A percentile compares a stretch with the other conserved stretches of the same genome.
These are phyloP conservation scores for Schizophyllum commune DNA, from an alignment of 1,284 basidiomycete genomes.

Conservation along the genomic window DNA sequence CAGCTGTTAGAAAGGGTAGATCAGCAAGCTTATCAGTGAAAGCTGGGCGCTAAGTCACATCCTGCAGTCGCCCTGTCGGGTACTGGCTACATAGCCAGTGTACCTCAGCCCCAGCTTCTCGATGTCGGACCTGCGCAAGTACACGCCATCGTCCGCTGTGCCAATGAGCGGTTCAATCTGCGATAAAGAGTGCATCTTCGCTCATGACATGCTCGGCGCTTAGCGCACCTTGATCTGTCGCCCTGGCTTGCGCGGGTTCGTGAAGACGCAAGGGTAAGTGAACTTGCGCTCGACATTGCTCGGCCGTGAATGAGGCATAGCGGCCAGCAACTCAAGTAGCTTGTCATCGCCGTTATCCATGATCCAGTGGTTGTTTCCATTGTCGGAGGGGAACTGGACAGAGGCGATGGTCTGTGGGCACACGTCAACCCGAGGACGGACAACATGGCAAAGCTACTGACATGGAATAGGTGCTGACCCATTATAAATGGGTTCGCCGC, in stretches of 20 bases:
- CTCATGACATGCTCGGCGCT: neutral
- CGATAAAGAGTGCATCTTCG: neutral
- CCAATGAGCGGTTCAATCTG: constrained; percentile 3
- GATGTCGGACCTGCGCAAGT: constrained; percentile 9
- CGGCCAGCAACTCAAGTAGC: neutral
- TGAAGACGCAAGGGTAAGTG: neutral
- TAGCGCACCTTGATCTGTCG: neutral
- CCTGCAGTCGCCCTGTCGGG: neutral
- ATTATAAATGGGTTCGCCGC: neutral
- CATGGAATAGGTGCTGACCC: neutral
- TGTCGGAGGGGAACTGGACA: neutral
- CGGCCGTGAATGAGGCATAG: neutral
- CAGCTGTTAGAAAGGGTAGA: no score
- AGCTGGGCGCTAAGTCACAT: neutral
- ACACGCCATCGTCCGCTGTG: neutral
- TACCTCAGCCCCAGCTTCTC: constrained; percentile 7
- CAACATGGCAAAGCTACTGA: neutral
- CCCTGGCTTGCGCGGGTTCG: neutral
- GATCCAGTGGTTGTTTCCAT: neutral
- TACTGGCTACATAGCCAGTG: neutral
- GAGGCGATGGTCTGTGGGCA: neutral
- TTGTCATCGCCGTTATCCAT: neutral
- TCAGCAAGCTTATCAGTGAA: no score
- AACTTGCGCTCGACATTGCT: neutral
- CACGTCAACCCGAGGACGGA: neutral